A percentile compares a stretch with the other conserved stretches of the same genome.
Conservation (phyloP, 495 filamentous ascomycete genomes). For the Penicillium pulvis region DNA sequence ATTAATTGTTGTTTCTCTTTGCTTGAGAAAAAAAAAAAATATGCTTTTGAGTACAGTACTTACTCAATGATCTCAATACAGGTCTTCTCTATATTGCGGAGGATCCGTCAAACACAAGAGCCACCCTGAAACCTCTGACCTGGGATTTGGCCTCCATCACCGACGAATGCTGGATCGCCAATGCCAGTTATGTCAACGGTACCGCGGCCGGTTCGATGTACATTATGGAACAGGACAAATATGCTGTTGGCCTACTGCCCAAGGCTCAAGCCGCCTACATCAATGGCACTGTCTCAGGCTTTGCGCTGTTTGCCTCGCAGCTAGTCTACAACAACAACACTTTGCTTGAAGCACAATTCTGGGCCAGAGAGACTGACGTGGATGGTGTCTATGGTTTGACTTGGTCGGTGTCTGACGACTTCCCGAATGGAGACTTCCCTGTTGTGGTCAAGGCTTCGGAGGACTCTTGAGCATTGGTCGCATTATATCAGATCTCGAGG, state of each 20-base stretch:
- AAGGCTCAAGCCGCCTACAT: constrained; percentile 9
- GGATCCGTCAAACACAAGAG: constrained; percentile 7
- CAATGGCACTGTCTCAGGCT: constrained; percentile 20
- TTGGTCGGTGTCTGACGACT: constrained; percentile 14
- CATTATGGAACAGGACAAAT: constrained; percentile 11
- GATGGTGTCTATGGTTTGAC: constrained; percentile 15
- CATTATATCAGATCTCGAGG: too few species aligned
- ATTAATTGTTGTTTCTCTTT: neutral
- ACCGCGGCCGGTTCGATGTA: constrained; percentile 19
- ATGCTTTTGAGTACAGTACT: neutral
- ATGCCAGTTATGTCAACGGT: constrained; percentile 17
- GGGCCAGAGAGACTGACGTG: constrained; percentile 11
- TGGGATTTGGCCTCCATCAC: constrained; percentile 22
- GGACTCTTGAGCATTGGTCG: neutral
- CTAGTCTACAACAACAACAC: constrained; percentile 23
- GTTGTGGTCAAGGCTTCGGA: constrained; percentile 23
- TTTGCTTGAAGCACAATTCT: constrained; percentile 19
- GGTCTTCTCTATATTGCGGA: constrained; percentile 18
- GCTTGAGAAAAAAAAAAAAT: neutral
- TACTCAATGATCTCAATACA: neutral
- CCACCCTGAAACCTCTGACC: constrained; percentile 10
- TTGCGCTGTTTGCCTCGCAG: constrained; percentile 22
- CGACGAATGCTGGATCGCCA: constrained; percentile 22
- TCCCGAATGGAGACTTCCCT: constrained; percentile 17
- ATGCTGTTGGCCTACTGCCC: constrained; percentile 16